Percentiles rank a stretch among this genome's conserved stretches.
Conservation (phyloP, 768 basidiomycete genomes). For the Chalciporus sphaerocephalus region DNA sequence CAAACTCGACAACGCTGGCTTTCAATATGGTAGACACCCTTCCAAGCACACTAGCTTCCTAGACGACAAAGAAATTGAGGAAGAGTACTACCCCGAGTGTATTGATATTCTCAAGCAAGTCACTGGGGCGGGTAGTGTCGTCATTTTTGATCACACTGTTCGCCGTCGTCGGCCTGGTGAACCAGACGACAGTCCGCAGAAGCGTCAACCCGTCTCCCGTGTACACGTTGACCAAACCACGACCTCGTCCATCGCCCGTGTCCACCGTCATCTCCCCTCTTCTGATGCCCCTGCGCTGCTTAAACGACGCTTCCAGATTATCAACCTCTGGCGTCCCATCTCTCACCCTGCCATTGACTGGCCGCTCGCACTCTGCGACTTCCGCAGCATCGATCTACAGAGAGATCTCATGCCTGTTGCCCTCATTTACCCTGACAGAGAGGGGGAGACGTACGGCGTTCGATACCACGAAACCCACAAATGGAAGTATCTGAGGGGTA, state of each 20-base stretch:
- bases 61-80: slow-evolving; percentile 48
- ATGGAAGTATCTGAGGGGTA: slow-evolving; percentile 49
- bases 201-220: slow-evolving; percentile 39
- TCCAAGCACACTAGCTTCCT: slow-evolving; percentile 46
- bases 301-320: slow-evolving; percentile 49
- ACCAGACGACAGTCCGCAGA: slow-evolving; percentile 31
- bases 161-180: slow-evolving; percentile 42
- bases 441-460: slow-evolving; percentile 50
- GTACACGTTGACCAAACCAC: slow-evolving; percentile 54
- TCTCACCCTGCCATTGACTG: slow-evolving; percentile 43
- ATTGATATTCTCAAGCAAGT: slow-evolving; percentile 52
- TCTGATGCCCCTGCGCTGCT: slow-evolving; percentile 42
- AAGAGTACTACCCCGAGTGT: slow-evolving; percentile 60
- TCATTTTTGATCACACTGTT: slow-evolving; percentile 64
- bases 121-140: slow-evolving; percentile 56
- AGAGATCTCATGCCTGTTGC: slow-evolving; percentile 43
- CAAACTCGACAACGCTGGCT: slow-evolving; percentile 49
- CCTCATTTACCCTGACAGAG: slow-evolving; percentile 44
- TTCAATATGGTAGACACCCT: slow-evolving; percentile 39
- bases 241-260: slow-evolving; percentile 40
- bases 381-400: slow-evolving; percentile 38
- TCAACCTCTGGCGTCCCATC: slow-evolving; percentile 61
- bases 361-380: slow-evolving; percentile 53
- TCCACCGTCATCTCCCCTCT: slow-evolving; percentile 48
- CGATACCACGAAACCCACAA: slow-evolving; percentile 43